Base-by-base conservation (phyloP, 2,329 filamentous ascomycete genomes). In the Stagonosporopsis rhizophila region DNA sequence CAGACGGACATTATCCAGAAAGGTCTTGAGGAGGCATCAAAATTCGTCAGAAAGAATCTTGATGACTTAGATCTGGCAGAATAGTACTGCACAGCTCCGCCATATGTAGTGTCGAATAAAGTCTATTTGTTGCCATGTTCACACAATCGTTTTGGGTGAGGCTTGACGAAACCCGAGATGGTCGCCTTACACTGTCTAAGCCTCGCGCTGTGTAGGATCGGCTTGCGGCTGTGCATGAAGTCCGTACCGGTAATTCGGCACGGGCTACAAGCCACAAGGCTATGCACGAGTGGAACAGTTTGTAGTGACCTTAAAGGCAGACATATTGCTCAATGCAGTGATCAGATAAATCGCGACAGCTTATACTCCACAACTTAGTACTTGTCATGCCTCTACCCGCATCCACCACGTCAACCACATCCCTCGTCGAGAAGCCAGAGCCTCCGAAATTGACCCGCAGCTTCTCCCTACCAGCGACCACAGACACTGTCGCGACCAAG, bases 1-100 rank as follows among this genome's bases (percentile, higher is more conserved):
- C 82, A 88, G 64, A 92, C 89, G 0, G 81, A 86, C 14, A 82
- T 90, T n/a, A 68, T 96, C 48, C 80, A 84, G 66, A 82, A 87
- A 60, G 91, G 85, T 0, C 69, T 96, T 67, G 81, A 85, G 62
- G 80, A 79, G 53, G 67, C 83, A 59, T 77, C 77, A 28, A 73
- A 79, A 52, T 87, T 86, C 61, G 79, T 87, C 77, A 79, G 81
- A 62, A 83, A 83, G 65, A 79, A 81, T 38, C 82, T 81, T 64
- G 83, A 85, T 57, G 80, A 82, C 64, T 70, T 87, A 4, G 76
- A 77, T 17, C 44, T 79, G 22, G 72, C 72, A 2, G 67, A 68
- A 34, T 75, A 66, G 47, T 22, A 15, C 17, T 30, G 11, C 9
- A 3, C 30, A 38, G 5, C 12, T 20, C 14, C 11, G 6, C 20